A percentile compares a stretch with the other conserved stretches of the same genome.
phyloP scores from a whole-genome alignment of 2,329 filamentous ascomycete species.

The Fusarium sororula region DNA sequence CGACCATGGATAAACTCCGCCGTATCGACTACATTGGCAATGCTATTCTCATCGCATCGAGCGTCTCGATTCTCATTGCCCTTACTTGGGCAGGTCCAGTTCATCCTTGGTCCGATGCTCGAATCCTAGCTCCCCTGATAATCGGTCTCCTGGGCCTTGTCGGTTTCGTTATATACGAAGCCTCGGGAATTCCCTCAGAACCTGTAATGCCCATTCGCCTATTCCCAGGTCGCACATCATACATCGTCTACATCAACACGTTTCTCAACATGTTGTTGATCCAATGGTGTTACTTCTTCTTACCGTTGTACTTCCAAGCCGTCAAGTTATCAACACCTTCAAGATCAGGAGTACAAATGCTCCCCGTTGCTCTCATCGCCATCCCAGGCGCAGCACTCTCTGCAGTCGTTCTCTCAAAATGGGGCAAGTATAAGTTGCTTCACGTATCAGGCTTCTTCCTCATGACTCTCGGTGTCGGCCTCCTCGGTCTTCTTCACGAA shows the following conservation, averaged over 20 bases:
- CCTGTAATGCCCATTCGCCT: constrained; percentile 41
- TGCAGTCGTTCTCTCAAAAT: constrained; percentile 43
- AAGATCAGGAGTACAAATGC: constrained; percentile 46
- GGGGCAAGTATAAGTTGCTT: constrained; percentile 47
- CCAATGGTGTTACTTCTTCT: constrained; percentile 52
- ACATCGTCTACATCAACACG: constrained; percentile 36
- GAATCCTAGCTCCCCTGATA: constrained; percentile 54
- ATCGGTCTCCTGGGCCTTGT: constrained; percentile 25
- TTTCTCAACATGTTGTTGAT: constrained; percentile 39
- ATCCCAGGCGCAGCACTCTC: constrained; percentile 43
- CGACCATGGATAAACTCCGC: constrained; percentile 42
- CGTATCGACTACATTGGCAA: constrained; percentile 58
- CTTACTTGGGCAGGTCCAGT: constrained; percentile 55
- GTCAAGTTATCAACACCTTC: constrained; percentile 48
- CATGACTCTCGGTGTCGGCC: constrained; percentile 52
- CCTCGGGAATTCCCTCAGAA: constrained; percentile 29
- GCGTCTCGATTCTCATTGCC: constrained; percentile 53
- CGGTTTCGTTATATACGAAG: constrained; percentile 33
- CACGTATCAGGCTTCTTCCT: constrained; percentile 51
- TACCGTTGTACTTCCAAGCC: constrained; percentile 59
- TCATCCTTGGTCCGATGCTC: constrained; percentile 52
- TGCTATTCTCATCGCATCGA: constrained; percentile 50
- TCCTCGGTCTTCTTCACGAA: constrained; percentile 50
- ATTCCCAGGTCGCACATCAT: constrained; percentile 33
- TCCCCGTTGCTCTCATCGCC: constrained; percentile 44